A percentile compares a stretch with the other conserved stretches of the same genome.
Conservation (phyloP, 352 stramenopile genomes). For the Pythium dissimile region DNA sequence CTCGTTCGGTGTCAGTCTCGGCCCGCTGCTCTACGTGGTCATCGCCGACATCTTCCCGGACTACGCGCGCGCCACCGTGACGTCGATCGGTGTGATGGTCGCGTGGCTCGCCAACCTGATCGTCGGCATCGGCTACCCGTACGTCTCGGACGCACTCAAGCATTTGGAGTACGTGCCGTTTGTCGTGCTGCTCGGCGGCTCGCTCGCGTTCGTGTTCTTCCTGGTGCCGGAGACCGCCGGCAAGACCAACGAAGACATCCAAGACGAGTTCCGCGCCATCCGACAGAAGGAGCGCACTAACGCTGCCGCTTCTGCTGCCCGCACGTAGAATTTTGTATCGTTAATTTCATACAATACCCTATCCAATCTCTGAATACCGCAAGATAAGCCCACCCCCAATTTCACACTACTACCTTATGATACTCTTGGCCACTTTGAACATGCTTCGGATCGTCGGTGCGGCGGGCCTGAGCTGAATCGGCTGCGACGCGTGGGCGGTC, state of each 20-base stretch:
- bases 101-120: slow-evolving; percentile 45
- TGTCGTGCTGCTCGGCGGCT: slow-evolving; percentile 10
- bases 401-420: too few relatives aligned
- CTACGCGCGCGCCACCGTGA: slow-evolving; percentile 29
- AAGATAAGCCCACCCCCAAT: too few relatives aligned
- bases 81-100: slow-evolving; percentile 9
- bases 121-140: slow-evolving; percentile 56
- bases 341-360: too few relatives aligned
- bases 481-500: too few relatives aligned
- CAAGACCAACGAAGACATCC: slow-evolving; percentile 23
- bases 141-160: slow-evolving; percentile 36
- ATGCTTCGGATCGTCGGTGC: too few relatives aligned
- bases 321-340: too few relatives aligned
- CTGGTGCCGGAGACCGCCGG: slow-evolving; percentile 21
- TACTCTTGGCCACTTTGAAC: too few relatives aligned
- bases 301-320: neutral
- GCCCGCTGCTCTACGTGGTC: slow-evolving; percentile 61
- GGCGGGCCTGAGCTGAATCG: too few relatives aligned
- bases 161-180: slow-evolving; percentile 36
- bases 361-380: too few relatives aligned
- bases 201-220: slow-evolving; percentile 12
- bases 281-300: slow-evolving; percentile 10
- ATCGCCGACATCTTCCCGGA: slow-evolving; percentile 57
- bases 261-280: slow-evolving; percentile 22
- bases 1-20: slow-evolving; percentile 61